Conservation (phyloP, 169 alveolate genomes). For the Cryptosporidium andersoni region DNA sequence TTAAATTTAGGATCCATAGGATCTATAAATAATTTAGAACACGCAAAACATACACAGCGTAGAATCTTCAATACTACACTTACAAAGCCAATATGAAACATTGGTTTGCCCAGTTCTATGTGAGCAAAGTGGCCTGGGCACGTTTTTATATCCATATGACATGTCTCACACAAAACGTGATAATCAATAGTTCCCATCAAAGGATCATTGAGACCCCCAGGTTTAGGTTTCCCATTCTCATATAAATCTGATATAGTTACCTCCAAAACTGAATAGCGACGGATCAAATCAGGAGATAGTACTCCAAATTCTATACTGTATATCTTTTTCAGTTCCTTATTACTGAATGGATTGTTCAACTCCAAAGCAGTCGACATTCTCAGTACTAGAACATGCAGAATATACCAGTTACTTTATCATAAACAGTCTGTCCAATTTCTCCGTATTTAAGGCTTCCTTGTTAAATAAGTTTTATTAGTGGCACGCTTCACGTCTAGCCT, state of each 20-base stretch:
- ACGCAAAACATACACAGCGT: constrained; percentile 95
- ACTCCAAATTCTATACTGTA: constrained; percentile 86
- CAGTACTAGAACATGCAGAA: not conserved
- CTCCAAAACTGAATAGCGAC: constrained; percentile 88
- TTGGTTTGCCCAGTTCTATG: constrained; percentile 93
- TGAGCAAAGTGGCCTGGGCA: constrained; percentile 99
- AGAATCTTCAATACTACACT: constrained; percentile 89
- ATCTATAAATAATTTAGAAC: constrained; percentile 90
- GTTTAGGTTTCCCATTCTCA: constrained; percentile 89
- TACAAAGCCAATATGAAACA: constrained; percentile 94
- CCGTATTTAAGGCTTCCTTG: too few species aligned
- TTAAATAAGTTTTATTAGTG: not conserved
- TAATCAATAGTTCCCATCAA: constrained; percentile 97
- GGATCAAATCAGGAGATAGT: constrained; percentile 83
- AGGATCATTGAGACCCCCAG: constrained; percentile 93
- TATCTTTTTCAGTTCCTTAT: constrained; percentile 84
- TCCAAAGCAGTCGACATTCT: constrained; percentile 76
- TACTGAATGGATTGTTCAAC: constrained; percentile 84
- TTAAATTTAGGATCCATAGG: constrained; percentile 82
- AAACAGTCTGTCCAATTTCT: too few species aligned
- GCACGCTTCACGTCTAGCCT: not conserved
- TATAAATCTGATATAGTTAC: constrained; percentile 87
- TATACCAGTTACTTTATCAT: too few species aligned
- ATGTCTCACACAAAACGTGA: constrained; percentile 90
- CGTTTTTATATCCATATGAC: constrained; percentile 92